Base-by-base conservation (phyloP, 2,329 filamentous ascomycete genomes). In the Metarhizium brunneum region DNA sequence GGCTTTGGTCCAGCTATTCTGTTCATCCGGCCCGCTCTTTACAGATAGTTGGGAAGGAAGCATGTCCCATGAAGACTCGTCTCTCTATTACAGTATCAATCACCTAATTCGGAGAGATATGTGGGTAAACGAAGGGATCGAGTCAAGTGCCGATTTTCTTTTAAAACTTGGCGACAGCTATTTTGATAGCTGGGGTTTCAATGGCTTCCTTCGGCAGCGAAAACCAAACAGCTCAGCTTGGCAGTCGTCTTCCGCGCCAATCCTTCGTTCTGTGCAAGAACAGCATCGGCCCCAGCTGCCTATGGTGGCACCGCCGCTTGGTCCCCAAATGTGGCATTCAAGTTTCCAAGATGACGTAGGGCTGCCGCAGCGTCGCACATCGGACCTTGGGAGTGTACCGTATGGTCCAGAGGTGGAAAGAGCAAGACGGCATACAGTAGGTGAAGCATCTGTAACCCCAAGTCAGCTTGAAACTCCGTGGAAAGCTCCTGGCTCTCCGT, bases 131-230 rank as follows among this genome's bases (percentile, higher is more conserved):
- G 71, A 72, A 48, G 72, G 73, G 8, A 75, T 82, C 10, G 61
- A 63, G 10, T 77, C 77, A 4, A 76, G 73, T 6, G 71, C 70
- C 45, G 76, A 80, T 18, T 83, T 81, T 52, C 67, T 83, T 36
- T 62, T 78, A 42, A 69, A 67, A 11, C 71, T 83, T 0, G 80
- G 80, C 8, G 71, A 70, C 52, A 72, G 72, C 2, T 72, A 75
- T 40, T 61, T 66, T 2, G 71, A 74, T 2, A 67, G 67, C 7
- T 58, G 60, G 47, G 62, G 63, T 4, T 70, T 65, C 58, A 63
- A 69, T 29, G 69, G 69, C 8, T 71, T 71, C 55, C 61, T 71
- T 51, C 58, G 67, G 6, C 61, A 57, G 18, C 57, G 59, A n/a
- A 56, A 47, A 14, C 53, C 53, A 25, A 54, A 54, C 25, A 42